Base-by-base conservation (phyloP, 345 rosid species). In the Gossypium thurberi region DNA sequence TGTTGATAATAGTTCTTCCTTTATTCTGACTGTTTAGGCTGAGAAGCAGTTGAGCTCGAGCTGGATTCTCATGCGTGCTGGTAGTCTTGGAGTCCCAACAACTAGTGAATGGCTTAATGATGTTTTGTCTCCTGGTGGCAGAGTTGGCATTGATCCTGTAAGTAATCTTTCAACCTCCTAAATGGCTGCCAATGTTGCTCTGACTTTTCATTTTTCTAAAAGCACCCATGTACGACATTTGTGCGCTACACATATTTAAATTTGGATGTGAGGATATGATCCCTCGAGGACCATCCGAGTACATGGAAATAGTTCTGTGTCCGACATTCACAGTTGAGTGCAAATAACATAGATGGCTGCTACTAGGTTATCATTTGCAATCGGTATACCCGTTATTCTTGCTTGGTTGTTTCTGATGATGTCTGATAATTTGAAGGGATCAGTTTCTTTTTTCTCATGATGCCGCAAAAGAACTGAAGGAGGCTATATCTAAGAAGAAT, bases 11-110 rank as follows among this genome's bases (percentile, higher is more conserved):
- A 37, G 43, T 62, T 68, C 21, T 74, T 67, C 70, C 40, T 46
- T 63, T 68, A 15, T 37, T 59, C 11, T 33, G n/a, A 51, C 61
- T 72, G 1, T 59, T 76, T 81, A 94, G 98, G 98, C 97, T 40
- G 97, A 92, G 85, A 87, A 90, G 81, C 97, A 94, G 67, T 81
- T 92, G 73, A 86, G 76, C 79, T 75, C 97, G 48, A 82, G 84
- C 78, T 94, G 98, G 98, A 90, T 74, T 76, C 97, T 94, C 76
- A 94, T 92, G 98, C 91, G 97, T 55, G 87, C 97, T 72, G 98
- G 97, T 76, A 92, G 86, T 73, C 80, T 74, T 14, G 97, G 98
- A 82, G 91, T 92, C 67, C 97, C 91, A 1, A 80, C 95, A 5
- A 76, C 92, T 15, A 86, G 86, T 70, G 97, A 92, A 80, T 94